Base-by-base conservation (phyloP, 148 eudicot species). In the Rhododendron henanense region DNA sequence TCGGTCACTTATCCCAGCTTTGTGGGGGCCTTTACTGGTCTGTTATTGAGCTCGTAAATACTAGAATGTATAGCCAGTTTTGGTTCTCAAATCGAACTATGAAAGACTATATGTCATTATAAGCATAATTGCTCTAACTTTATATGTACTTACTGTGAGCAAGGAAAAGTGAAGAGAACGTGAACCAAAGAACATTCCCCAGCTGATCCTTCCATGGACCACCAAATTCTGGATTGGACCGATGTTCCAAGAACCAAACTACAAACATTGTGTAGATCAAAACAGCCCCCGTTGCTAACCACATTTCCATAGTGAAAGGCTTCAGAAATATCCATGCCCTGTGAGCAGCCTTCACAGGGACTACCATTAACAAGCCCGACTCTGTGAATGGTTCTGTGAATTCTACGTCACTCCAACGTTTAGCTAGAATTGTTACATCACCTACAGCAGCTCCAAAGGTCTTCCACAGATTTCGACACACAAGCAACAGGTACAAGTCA, bases 371-470 rank as follows among this genome's bases (percentile, higher is more conserved):
- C 85, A 90, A 57, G 39, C 89, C 87, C n/a, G 90, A 89, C 78
- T 85, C 91, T 0, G 75, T 79, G 79, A 9, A 89, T 39, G 94
- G 91, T 14, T 53, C 18, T 53, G 57, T 88, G 83, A 90, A 90
- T 8, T 90, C 92, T 21, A 92, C 91, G 2, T 2, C 3, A 0
- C 78, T 85, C 23, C 82, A 81, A 14, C 93, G 69, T 18, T 65
- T 45, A 1, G 90, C 86, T 19, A 89, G 73, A 35, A 89, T 89
- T 4, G 93, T 89, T 18, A 90, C 35, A 82, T 90, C 92, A 0
- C 92, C 93, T 10, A 89, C 84, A 0, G 83, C 87, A 37, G 87
- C 92, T 84, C 87, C 93, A 47, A 83, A 90, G 16, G 82, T 87
- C 93, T 86, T 41, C 6, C 25, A 44, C 10, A 21, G 50, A 47